Base-by-base conservation (phyloP, 177 flowering plant species). In the Telopea speciosissima region DNA sequence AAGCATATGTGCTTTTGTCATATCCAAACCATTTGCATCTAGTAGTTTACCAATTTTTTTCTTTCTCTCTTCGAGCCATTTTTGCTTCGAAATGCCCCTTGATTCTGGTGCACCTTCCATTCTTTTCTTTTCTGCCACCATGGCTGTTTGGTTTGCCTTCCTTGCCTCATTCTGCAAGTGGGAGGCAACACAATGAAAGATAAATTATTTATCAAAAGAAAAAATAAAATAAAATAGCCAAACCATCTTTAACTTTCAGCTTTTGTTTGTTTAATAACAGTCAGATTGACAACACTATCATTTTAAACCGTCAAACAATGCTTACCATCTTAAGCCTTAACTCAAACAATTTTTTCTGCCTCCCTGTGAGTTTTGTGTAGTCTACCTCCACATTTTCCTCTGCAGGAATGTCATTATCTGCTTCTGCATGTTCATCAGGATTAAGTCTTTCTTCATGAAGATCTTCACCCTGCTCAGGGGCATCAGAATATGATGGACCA, bases 51-150 rank as follows among this genome's bases (percentile, higher is more conserved):
- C 98, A 72, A 92, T 89, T 76, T 91, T 95, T 77, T 91, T 91
- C 85, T 92, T 91, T 84, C 98, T 88, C 66, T 91, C 93, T 63
- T 95, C 98, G 54, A 90, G 68, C 98, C 98, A 95, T 75, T 95
- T 95, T 77, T 95, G 90, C 82, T 95, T 93, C 28, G 99, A 93
- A 66, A 95, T 79, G 21, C 99, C 98, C 79, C 98, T 92, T 1
- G 97, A 75, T 73, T 93, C 99, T 62, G 75, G 42, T 42, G 92
- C 96, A 76, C 90, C 84, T 82, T 92, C 99, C 79, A 79, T 76
- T 78, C 80, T 88, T 80, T 91, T 93, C 90, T 90, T 93, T 72
- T 95, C 99, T 54, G 92, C 87, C 40, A 88, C 89, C 86, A 93
- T 89, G 70, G 88, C 97, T 33, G 73, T 81, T 80, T 95, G 97